Conservation (phyloP, 1,139 yeast genomes). For the Protomyces macrosporus region DNA sequence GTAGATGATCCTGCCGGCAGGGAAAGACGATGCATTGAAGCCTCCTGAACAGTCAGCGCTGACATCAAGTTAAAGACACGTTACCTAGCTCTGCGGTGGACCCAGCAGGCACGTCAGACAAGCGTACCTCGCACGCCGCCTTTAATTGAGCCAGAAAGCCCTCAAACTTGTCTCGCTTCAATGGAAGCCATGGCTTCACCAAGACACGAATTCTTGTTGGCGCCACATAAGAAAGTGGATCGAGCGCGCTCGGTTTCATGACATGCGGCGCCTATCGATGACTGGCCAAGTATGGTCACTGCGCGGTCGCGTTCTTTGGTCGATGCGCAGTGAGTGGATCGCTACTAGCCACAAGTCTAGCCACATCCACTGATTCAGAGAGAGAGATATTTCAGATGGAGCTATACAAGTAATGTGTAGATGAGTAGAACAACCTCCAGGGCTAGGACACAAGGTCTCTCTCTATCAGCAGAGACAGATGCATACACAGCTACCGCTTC, state of each 20-base stretch:
- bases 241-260: conserved; percentile 40
- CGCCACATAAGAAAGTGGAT: conserved; percentile 28
- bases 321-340: too few species aligned
- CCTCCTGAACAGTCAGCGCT: not conserved
- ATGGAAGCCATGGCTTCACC: conserved; percentile 10
- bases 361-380: too few species aligned
- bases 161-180: conserved; percentile 9
- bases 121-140: conserved; percentile 13
- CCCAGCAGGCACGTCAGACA: conserved; percentile 20
- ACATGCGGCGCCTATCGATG: too few species aligned
- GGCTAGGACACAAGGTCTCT: too few species aligned
- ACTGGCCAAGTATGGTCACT: too few species aligned
- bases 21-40: conserved; percentile 66
- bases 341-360: too few species aligned
- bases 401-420: too few species aligned
- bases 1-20: conserved; percentile 64
- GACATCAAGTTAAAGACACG: not conserved
- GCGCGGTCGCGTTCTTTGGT: too few species aligned
- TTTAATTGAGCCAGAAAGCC: not conserved
- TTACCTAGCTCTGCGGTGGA: not conserved
- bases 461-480: too few species aligned
- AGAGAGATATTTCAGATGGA: too few species aligned
- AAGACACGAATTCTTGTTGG: conserved; percentile 22
- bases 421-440: too few species aligned
- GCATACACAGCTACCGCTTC: not conserved